Evolutionary conservation across 1,284 basidiomycete species (phyloP).

Genomic region (Xerocomus nothofagi): DNA sequence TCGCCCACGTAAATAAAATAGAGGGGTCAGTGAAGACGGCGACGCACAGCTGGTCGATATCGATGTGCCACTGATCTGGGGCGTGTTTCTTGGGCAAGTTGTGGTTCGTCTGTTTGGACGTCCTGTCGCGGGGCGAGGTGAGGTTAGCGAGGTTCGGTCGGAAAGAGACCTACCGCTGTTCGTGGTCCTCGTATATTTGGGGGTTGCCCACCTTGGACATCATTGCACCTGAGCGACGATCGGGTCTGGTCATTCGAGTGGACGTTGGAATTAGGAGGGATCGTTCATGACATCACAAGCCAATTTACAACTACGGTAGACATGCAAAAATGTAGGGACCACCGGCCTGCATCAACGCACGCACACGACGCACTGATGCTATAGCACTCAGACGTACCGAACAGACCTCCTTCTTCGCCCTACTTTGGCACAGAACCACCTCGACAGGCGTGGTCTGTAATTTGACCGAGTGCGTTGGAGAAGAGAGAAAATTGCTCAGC

Average conservation of each 20-base stretch:
- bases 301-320: background rate
- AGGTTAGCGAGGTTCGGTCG: background rate
- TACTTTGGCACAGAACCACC: constrained; percentile 38
- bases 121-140: constrained; percentile 8
- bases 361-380: constrained; percentile 24
- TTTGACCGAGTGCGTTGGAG: constrained; percentile 52
- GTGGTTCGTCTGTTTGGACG: constrained; percentile 23
- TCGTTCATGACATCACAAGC: constrained; percentile 18
- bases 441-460: constrained; percentile 39
- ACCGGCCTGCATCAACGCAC: constrained; percentile 33
- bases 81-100: constrained; percentile 29
- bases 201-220: constrained; percentile 47
- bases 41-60: constrained; percentile 43
- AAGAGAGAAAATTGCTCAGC: constrained; percentile 19
- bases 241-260: constrained; percentile 14
- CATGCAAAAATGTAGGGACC: constrained; percentile 29
- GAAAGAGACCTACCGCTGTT: constrained; percentile 38
- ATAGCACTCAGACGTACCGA: constrained; percentile 32
- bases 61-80: constrained; percentile 35
- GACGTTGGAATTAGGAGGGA: constrained; percentile 3
- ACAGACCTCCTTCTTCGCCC: constrained; percentile 29
- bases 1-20: background rate
- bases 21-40: background rate
- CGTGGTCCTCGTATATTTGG: constrained; percentile 44
- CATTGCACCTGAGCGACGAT: constrained; percentile 40